phyloP scores from a whole-genome alignment of 805 yeast genomes.

The Suhomyces xylopsoci region DNA sequence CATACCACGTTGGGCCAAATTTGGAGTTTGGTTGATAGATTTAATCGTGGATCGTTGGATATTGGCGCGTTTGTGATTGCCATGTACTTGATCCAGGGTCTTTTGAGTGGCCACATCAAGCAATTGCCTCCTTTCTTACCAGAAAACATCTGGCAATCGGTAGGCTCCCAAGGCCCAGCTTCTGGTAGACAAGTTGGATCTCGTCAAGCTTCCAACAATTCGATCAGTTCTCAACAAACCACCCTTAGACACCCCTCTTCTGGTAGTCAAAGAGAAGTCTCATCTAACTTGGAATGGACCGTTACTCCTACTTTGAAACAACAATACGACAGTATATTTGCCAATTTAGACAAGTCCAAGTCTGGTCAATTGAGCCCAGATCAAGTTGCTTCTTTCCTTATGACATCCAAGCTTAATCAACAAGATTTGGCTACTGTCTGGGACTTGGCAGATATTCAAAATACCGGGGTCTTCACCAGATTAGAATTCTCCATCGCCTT shows the following conservation, averaged over 20 bases:
- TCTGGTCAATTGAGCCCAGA: slow-evolving; percentile 66
- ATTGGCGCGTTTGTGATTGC: slow-evolving; percentile 83
- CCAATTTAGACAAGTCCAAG: slow-evolving; percentile 65
- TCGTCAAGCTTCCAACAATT: slow-evolving; percentile 31
- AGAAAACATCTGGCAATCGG: slow-evolving; percentile 41
- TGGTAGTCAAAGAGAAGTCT: slow-evolving; percentile 15
- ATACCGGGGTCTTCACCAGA: slow-evolving; percentile 75
- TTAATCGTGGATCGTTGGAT: slow-evolving; percentile 66
- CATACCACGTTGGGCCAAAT: slow-evolving; percentile 75
- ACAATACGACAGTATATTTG: slow-evolving; percentile 79
- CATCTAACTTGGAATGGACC: slow-evolving; percentile 54
- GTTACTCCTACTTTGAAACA: slow-evolving; percentile 65
- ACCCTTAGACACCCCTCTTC: slow-evolving; percentile 27
- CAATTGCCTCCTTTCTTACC: slow-evolving; percentile 49
- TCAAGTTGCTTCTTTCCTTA: slow-evolving; percentile 83
- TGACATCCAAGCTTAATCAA: slow-evolving; percentile 83
- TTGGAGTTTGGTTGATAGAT: slow-evolving; percentile 84
- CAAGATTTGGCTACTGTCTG: slow-evolving; percentile 84
- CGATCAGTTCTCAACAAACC: slow-evolving; percentile 34
- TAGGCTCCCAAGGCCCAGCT: slow-evolving; percentile 7
- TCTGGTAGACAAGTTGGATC: slow-evolving; percentile 30
- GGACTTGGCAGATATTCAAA: slow-evolving; percentile 91
- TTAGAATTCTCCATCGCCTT: slow-evolving; percentile 90
- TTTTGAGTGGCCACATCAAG: slow-evolving; percentile 61
- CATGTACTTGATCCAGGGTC: slow-evolving; percentile 89